Evolutionary conservation across 1,139 yeast genomes (phyloP), one percentile per base, ranked within the genome.

Genomic region (Pichia terricola): DNA sequence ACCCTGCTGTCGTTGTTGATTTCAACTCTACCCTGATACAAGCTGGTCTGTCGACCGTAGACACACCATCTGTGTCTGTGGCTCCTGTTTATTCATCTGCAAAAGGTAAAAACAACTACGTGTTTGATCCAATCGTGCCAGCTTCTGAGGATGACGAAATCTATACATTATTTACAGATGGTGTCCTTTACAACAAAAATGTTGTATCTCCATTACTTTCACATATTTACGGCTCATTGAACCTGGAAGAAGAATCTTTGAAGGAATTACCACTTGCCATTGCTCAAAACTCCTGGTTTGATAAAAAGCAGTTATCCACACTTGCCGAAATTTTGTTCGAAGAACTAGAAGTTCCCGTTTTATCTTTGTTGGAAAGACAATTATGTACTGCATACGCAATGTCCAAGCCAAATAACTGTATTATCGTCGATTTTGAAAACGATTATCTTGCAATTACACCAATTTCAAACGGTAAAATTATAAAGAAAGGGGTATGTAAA

Each of bases 31-130:
- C 72, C 48, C 67, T 73, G 16, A 80, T 87, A 37, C 74, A 79
- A 47, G 88, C 88, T 1, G 89, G 89, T 8, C 73, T 80, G 53
- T 80, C 86, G 8, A 73, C 73, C 49, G 80, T 73, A 42, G 85
- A 81, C 43, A 60, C 77, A 37, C 94, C 94, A 1, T 64, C 74
- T 27, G 59, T 79, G 37, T 73, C 76, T 4, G 68, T 80, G 53
- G 75, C 79, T 43, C 70, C 86, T 22, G 68, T 72, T 44, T 81
- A 81, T 57, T 68, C 71, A 9, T 9, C 38, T 25, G 16, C 27
- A 7, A 28, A 7, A 4, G 26, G 27, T 26, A 4, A 36, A 2
- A 16, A 32, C 3, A 63, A 37, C 7, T 42, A 27, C 22, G 34
- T 32, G 6, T 47, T 47, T 31, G 50, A 47, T 35, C 50, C 50